Evolutionary conservation across 2,329 filamentous ascomycete species (phyloP), one percentile per base, ranked within the genome.

Genomic region (Arachnomyces sp.): DNA sequence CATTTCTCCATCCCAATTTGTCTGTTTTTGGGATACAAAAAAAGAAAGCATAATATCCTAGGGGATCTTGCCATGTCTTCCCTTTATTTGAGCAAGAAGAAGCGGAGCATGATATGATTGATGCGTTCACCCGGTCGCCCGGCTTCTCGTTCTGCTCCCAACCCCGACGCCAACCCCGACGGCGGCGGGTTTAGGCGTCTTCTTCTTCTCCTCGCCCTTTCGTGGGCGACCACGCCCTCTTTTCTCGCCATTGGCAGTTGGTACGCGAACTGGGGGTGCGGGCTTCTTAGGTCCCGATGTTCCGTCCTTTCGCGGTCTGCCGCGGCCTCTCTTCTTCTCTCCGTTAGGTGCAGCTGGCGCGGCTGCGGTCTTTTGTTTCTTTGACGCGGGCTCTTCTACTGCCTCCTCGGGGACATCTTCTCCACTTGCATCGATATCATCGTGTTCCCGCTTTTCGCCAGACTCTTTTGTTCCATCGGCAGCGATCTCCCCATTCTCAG

Each of bases 81-180:
- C n/a, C n/a, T n/a, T n/a, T n/a, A n/a, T n/a, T n/a, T n/a, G n/a
- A n/a, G n/a, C n/a, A n/a, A n/a, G n/a, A n/a, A n/a, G n/a, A n/a
- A n/a, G n/a, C n/a, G n/a, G n/a, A n/a, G n/a, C n/a, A n/a, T n/a
- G n/a, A n/a, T n/a, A n/a, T n/a, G n/a, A n/a, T n/a, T n/a, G n/a
- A n/a, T n/a, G n/a, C n/a, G n/a, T n/a, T n/a, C n/a, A n/a, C n/a
- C n/a, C n/a, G n/a, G 65, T 59, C 35, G 59, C 60, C 18, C 61
- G 60, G 45, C 60, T 65, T 36, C 62, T 59, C 31, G 62, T 65
- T 28, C 62, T 53, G 44, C 59, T 64, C 28, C 62, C 60, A 43
- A 61, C 55, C 7, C 62, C 59, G 49, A 25, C 21, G 9, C n/a
- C n/a, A n/a, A n/a, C n/a, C n/a, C n/a, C n/a, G 59, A 57, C 14